Evolutionary conservation across 495 filamentous ascomycete species (phyloP).

Genomic region (Neurospora sp.): DNA sequence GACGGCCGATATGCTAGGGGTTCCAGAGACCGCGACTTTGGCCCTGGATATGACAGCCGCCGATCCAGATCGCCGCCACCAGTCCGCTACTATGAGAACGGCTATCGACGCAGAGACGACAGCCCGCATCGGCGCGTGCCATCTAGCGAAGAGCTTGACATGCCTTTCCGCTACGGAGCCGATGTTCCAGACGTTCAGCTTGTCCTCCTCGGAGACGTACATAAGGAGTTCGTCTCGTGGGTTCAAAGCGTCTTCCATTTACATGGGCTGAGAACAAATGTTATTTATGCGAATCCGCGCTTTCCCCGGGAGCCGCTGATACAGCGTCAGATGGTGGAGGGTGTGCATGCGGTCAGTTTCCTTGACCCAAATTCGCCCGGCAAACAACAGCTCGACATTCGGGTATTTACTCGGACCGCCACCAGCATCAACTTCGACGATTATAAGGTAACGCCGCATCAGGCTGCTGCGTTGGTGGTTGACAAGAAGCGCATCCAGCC

Average conservation of each 20-base stretch:
- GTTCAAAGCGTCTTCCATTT: slow-evolving; percentile 65
- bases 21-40: slow-evolving; percentile 28
- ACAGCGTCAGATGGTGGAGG: slow-evolving; percentile 76
- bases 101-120: slow-evolving; percentile 54
- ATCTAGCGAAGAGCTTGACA: slow-evolving; percentile 50
- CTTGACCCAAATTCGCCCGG: slow-evolving; percentile 58
- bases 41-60: slow-evolving; percentile 28
- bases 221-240: slow-evolving; percentile 71
- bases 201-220: slow-evolving; percentile 68
- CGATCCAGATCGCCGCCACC: slow-evolving; percentile 51
- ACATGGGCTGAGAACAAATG: slow-evolving; percentile 61
- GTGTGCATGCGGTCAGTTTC: slow-evolving; percentile 75
- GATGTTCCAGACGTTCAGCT: slow-evolving; percentile 91
- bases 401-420: slow-evolving; percentile 74
- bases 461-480: slow-evolving; percentile 66
- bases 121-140: slow-evolving; percentile 48
- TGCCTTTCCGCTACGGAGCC: slow-evolving; percentile 61
- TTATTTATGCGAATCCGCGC: slow-evolving; percentile 67
- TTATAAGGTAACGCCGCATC: slow-evolving; percentile 71
- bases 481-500: slow-evolving; percentile 52
- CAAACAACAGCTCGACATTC: slow-evolving; percentile 62
- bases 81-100: slow-evolving; percentile 34
- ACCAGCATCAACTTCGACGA: slow-evolving; percentile 67
- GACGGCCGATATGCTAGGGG: slow-evolving; percentile 29
- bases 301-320: slow-evolving; percentile 68